Base-by-base conservation (phyloP, 768 basidiomycete genomes). In the Podaxis sp. region DNA sequence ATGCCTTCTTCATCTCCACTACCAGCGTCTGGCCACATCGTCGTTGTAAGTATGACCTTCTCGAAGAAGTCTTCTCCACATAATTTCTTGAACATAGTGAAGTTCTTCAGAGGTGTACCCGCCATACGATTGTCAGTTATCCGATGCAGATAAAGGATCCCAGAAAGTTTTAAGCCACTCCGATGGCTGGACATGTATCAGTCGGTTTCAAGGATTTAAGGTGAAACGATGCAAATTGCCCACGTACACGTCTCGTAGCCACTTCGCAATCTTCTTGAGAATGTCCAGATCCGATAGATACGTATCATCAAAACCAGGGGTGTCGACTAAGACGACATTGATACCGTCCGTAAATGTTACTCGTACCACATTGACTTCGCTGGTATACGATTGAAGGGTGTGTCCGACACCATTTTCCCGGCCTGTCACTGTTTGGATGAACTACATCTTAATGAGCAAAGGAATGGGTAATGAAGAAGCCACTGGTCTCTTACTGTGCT, bases 101-200 rank as follows among this genome's bases (percentile, higher is more conserved):
- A 42, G 57, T 53, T 64, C 46, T 59, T 53, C 17, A 26, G 56
- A 6, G 63, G 46, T 1, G 66, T 61, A 1, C 66, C 59, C 5
- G 44, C 33, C 63, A 67, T 64, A 2, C 64, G 48, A n/a, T 46
- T 61, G 22, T 54, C 54, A 4, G 59, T 53, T 8, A 68, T 64
- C 19, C 63, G 58, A 24, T 64, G 46, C 22, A 67, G 24, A 26
- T 67, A 67, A 12, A 67, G 51, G 6, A 67, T 51, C 7, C 63
- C 66, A 2, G 63, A 59, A 17, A 67, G 24, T 13, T 64, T 56
- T 39, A 66, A 39, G 9, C 44, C 46, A 5, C 30, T 40, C n/a
- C 28, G 28, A 30, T 30, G 28, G 28, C 28, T 30, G 6, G 28
- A 30, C 28, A 7, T 5, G 28, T 30, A 30, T 30, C 28, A 30